Percentiles rank a stretch among this genome's conserved stretches.
These are phyloP conservation scores for Malassezia cuniculi DNA, from an alignment of 1,284 basidiomycete genomes.

Conservation along the genomic window DNA sequence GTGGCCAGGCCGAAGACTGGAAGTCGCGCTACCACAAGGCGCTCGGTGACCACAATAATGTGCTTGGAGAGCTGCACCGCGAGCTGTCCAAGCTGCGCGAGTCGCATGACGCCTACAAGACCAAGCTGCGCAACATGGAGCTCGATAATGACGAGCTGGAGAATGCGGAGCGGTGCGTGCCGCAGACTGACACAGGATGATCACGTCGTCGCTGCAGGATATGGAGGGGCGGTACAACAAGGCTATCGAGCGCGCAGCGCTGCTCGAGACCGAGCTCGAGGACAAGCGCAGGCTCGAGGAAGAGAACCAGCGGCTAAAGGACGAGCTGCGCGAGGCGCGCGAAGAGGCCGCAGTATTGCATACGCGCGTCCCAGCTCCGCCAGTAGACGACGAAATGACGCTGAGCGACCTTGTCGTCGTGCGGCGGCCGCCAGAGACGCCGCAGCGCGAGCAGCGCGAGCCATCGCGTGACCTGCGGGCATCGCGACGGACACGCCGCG, in stretches of 20 bases:
- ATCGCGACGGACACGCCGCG: conserved; percentile 7
- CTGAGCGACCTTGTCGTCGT: conserved; percentile 13
- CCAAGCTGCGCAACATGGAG: conserved; percentile 39
- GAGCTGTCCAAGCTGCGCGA: conserved; percentile 30
- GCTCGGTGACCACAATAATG: conserved; percentile 32
- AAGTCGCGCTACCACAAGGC: conserved; percentile 34
- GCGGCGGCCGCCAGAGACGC: background rate
- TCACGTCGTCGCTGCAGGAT: conserved; percentile 78
- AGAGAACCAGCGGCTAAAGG: conserved; percentile 77
- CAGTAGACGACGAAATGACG: conserved; percentile 13
- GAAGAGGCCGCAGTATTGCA: conserved; percentile 72
- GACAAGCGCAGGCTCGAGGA: conserved; percentile 81
- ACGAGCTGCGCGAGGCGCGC: conserved; percentile 78
- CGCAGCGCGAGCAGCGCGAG: background rate
- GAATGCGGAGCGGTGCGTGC: conserved; percentile 33
- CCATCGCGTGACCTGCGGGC: conserved; percentile 12
- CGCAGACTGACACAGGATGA: conserved; percentile 50
- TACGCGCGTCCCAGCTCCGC: conserved; percentile 47
- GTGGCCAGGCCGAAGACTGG: conserved; percentile 37
- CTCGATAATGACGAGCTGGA: conserved; percentile 43
- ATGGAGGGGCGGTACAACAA: conserved; percentile 79
- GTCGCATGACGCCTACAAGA: conserved; percentile 37
- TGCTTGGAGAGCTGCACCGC: conserved; percentile 27
- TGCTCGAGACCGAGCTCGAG: conserved; percentile 90
- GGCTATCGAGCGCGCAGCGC: conserved; percentile 86